Base-by-base conservation (phyloP, 1,284 basidiomycete genomes). In the Ustilago lituana region DNA sequence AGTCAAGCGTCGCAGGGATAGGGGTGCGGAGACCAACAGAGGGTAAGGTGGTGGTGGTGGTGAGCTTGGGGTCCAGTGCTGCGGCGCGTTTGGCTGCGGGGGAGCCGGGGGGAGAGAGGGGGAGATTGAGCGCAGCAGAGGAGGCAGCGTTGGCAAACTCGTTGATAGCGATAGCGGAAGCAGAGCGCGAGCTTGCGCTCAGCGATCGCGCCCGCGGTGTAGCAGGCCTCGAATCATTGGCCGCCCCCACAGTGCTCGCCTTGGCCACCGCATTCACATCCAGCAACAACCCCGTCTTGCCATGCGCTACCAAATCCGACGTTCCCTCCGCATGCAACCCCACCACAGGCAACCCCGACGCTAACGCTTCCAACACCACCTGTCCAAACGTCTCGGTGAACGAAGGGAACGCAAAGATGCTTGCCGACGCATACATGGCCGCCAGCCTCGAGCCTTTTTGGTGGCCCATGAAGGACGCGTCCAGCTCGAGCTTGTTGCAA, bases 341-440 rank as follows among this genome's bases (percentile, higher is more conserved):
- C 9, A 87, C 83, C 12, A 87, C 86, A 0, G 87, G 87, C 46
- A 87, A 72, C 0, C 87, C 87, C 2, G 84, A 85, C 0, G 86
- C 86, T 2, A 87, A 81, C 9, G 86, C 86, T 66, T 87, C 87
- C 14, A 86, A 78, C 3, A 87, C 86, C 41, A 87, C 86, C 69
- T 87, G 86, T 5, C 87, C 82, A 55, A 87, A 87, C 2, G 86
- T 87, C 81, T 86, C 85, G n/a, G 85, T 86, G 65, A 85, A 85
- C 32, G 79, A 82, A 0, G 86, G 86, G 68, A 87, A 87, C 5
- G 84, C 86, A 68, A 87, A 87, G 11, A 87, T 79, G 74, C 86
- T 86, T 14, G 85, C 85, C n/a, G 82, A 84, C 0, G 87, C 87
- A 68, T 86, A 87, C 78, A 80, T 80, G 7, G 77, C 77, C 5